Evolutionary conservation across 2,329 filamentous ascomycete genomes (phyloP).

Genomic region (Aspergillus neoniger): DNA sequence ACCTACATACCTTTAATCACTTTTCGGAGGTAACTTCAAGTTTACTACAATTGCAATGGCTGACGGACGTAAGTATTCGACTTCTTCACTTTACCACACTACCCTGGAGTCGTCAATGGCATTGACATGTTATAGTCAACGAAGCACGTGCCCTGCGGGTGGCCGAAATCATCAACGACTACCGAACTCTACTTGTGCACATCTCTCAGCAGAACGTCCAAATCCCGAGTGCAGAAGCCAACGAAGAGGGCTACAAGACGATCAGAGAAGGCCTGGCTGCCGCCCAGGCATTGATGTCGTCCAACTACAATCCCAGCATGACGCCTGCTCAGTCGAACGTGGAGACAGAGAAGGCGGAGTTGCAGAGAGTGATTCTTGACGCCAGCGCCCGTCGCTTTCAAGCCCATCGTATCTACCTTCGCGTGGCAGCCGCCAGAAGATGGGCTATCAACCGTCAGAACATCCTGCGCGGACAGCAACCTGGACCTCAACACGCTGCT

Average conservation of each 20-base stretch:
- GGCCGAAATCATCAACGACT: constrained; percentile 66
- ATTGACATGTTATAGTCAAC: constrained; percentile 53
- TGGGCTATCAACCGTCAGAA: constrained; percentile 59
- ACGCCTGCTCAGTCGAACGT: constrained; percentile 47
- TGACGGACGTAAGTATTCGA: constrained; percentile 55
- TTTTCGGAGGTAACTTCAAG: constrained; percentile 1
- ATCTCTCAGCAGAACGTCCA: constrained; percentile 57
- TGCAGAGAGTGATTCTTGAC: constrained; percentile 62
- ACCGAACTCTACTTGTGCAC: constrained; percentile 61
- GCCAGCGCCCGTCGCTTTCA: constrained; percentile 62
- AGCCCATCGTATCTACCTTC: constrained; percentile 63
- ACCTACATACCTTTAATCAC: constrained; percentile 7
- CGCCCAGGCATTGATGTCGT: constrained; percentile 56
- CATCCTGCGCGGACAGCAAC: constrained; percentile 53
- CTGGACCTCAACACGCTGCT: constrained; percentile 49
- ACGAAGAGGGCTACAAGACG: constrained; percentile 60
- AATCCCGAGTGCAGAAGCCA: constrained; percentile 56
- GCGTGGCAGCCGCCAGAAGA: constrained; percentile 58
- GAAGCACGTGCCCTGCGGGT: constrained; percentile 64
- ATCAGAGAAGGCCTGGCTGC: constrained; percentile 58
- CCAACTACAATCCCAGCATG: constrained; percentile 53
- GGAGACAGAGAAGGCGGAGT: constrained; percentile 58
- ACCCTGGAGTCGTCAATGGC: background rate
- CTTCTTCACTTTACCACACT: background rate
- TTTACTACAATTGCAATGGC: constrained; percentile 46